Conservation (phyloP, 768 basidiomycete species). For the Rhodotorula sphaerocarpa region DNA sequence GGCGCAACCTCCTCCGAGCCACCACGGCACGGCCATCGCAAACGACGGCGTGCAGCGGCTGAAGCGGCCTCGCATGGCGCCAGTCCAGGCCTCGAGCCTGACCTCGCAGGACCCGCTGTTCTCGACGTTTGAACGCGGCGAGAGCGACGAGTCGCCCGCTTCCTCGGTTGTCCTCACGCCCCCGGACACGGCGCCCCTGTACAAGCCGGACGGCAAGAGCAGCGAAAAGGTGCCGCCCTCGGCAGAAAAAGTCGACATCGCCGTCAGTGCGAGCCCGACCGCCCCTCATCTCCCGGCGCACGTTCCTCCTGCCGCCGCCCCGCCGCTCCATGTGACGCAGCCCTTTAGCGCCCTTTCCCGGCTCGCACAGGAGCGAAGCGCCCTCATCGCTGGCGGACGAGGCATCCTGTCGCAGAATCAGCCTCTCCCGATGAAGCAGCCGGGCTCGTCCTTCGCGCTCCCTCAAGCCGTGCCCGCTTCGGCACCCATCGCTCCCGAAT, state of each 20-base stretch:
- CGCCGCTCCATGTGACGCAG: no score
- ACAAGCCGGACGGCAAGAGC: no score
- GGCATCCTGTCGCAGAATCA: conserved; percentile 3
- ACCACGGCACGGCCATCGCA: background rate
- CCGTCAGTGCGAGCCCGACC: background rate
- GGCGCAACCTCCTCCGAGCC: background rate
- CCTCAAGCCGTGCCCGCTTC: no score
- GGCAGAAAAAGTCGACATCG: background rate
- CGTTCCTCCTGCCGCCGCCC: background rate
- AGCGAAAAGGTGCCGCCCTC: background rate
- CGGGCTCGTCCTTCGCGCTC: no score
- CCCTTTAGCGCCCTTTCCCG: conserved; percentile 19
- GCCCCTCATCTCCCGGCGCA: background rate
- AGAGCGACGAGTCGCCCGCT: conserved; percentile 19
- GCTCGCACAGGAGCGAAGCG: conserved; percentile 13
- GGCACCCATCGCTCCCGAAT: no score
- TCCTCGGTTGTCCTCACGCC: conserved; percentile 23
- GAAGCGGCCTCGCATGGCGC: conserved; percentile 20
- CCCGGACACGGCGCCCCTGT: conserved; percentile 16
- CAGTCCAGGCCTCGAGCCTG: background rate
- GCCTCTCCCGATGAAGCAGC: conserved; percentile 15
- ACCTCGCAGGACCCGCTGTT: conserved; percentile 1
- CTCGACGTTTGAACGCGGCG: background rate
- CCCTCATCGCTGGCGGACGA: conserved; percentile 7
- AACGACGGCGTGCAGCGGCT: conserved; percentile 8